Evolutionary conservation across 805 yeast genomes (phyloP).

Genomic region (Starmerella asiatica): DNA sequence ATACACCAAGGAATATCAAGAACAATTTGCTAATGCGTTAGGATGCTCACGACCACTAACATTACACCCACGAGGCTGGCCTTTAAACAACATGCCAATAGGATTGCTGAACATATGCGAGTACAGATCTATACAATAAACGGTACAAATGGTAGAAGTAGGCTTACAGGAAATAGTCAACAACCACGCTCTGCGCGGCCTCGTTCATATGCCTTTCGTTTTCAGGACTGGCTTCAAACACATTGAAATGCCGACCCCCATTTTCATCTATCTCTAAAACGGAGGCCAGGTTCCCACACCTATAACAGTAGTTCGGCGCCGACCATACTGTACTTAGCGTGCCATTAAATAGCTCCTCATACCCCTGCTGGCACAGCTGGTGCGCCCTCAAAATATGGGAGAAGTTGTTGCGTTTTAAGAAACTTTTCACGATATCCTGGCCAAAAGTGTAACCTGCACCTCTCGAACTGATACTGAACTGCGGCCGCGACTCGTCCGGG

Average conservation of each 20-base stretch:
- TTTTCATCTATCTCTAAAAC: slow-evolving; percentile 72
- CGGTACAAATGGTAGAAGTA: background rate
- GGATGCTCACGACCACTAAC: too few species aligned
- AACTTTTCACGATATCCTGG: slow-evolving; percentile 73
- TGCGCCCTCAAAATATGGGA: slow-evolving; percentile 84
- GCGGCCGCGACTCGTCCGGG: slow-evolving; percentile 71
- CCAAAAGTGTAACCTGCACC: slow-evolving; percentile 99
- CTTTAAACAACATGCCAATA: too few species aligned
- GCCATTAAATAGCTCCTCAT: slow-evolving; percentile 80
- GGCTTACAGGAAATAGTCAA: slow-evolving; percentile 19
- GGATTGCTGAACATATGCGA: too few species aligned
- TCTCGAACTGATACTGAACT: slow-evolving; percentile 79
- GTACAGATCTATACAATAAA: too few species aligned
- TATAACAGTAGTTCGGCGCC: slow-evolving; percentile 93
- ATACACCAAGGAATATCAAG: too few species aligned
- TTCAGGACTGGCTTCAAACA: slow-evolving; percentile 95
- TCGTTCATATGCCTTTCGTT: slow-evolving; percentile 41
- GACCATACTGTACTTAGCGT: slow-evolving; percentile 94
- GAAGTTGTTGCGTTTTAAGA: slow-evolving; percentile 62
- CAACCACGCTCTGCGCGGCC: slow-evolving; percentile 20
- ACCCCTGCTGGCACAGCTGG: slow-evolving; percentile 93
- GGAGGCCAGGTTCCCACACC: slow-evolving; percentile 97
- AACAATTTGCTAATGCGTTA: too few species aligned
- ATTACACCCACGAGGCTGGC: too few species aligned
- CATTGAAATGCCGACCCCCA: slow-evolving; percentile 65